Evolutionary conservation across 2,329 filamentous ascomycete genomes (phyloP), one percentile per base, ranked within the genome.

Genomic region (Orbilia quercus): DNA sequence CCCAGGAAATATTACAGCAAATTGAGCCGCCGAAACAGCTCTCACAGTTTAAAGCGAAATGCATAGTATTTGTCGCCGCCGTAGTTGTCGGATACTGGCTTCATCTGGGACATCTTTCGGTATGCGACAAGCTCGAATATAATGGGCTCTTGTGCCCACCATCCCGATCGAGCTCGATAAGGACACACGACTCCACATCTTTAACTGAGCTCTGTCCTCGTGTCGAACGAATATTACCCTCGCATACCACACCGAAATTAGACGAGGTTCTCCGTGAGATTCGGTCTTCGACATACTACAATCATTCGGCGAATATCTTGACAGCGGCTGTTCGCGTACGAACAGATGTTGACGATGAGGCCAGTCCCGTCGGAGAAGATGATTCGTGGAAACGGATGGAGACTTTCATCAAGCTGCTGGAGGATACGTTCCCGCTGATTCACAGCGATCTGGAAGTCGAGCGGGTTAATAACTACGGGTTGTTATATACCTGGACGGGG

Each of bases 401-500:
- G 47, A 80, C 84, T 1, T 83, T 90, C 59, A 84, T 85, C 4
- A 77, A 78, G 6, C 84, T 84, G 34, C 79, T 89, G 31, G 76
- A 82, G 63, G 76, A 80, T 64, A 82, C 83, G 0, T 89, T 86
- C 74, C 87, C 86, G 0, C 77, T 82, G 1, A 80, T 85, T 77
- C 85, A 85, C 76, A 5, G 79, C 16, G 80, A 80, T 2, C 79
- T 86, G 57, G 77, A 80, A 5, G 79, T 87, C 0, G 84, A 87
- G 62, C 84, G 84, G 69, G 80, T 88, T 76, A 89, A 89, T 78
- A 85, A 82, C 1, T 84, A 88, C 77, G 87, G 84, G 1, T 80
- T 88, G 45, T 77, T 89, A 28, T 88, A 84, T 77, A 87, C 85
- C 1, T 86, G 86, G 83, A 73, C 83, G 40, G 87, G 87, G 2